phyloP scores from a whole-genome alignment of 768 basidiomycete species.

The Suillus occidentalis region DNA sequence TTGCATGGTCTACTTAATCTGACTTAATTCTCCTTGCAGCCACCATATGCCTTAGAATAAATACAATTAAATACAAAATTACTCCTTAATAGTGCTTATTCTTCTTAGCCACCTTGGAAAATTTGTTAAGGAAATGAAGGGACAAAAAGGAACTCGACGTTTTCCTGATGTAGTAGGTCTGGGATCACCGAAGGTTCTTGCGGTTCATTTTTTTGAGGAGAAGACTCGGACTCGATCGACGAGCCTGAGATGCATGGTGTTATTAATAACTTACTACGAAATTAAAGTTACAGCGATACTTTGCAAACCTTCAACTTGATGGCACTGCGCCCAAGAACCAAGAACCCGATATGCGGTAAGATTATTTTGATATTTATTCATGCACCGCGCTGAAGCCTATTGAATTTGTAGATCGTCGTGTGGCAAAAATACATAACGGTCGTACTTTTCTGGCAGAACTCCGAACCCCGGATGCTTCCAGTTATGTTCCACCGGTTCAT shows the following conservation, averaged over 20 bases:
- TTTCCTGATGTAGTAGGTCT: no score
- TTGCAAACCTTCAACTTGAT: neutral
- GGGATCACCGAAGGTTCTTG: neutral
- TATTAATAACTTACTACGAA: neutral
- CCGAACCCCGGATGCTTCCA: conserved; percentile 1
- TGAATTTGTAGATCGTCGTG: neutral
- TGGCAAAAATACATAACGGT: neutral
- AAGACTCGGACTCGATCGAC: neutral
- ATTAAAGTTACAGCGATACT: neutral
- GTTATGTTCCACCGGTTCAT: neutral
- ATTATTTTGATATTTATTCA: neutral
- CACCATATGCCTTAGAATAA: no score
- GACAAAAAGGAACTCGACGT: no score
- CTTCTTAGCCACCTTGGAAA: no score
- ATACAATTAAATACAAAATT: no score
- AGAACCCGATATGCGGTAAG: neutral
- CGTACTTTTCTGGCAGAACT: neutral
- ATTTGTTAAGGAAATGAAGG: no score
- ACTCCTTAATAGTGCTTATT: no score
- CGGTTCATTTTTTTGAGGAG: neutral
- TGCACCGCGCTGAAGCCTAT: neutral
- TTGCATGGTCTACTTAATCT: no score
- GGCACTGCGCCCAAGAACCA: neutral
- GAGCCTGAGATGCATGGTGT: neutral
- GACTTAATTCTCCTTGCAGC: no score